A percentile compares a stretch with the other conserved stretches of the same genome.
Evolutionary conservation across 257 asterid genomes (phyloP).

Genomic region (Orobanche coerulescens): DNA sequence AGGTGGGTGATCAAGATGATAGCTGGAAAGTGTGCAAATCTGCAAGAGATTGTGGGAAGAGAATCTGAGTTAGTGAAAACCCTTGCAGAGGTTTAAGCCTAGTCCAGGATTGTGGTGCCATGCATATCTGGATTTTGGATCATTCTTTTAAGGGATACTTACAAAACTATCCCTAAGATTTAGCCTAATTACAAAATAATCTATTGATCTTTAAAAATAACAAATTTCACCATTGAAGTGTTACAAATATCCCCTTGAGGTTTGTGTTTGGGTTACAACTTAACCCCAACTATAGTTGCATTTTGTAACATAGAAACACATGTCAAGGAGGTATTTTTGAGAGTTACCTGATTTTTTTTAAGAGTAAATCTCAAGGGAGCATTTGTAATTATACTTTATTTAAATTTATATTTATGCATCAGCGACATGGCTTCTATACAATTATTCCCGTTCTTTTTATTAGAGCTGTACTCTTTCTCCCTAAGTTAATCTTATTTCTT

Average conservation of each 20-base stretch:
- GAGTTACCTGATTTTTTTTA: neutral
- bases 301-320: neutral
- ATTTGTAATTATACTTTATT: neutral
- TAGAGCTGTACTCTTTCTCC: neutral
- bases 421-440: slow-evolving; percentile 10
- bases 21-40: slow-evolving; percentile 50
- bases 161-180: neutral
- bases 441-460: neutral
- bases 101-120: slow-evolving; percentile 20
- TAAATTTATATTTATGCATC: slow-evolving; percentile 12
- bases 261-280: neutral
- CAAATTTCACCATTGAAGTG: neutral
- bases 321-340: neutral
- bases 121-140: slow-evolving; percentile 15
- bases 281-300: neutral
- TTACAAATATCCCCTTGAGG: neutral
- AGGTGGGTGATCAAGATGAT: slow-evolving; percentile 94
- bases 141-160: neutral
- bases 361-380: neutral
- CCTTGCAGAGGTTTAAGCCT: slow-evolving; percentile 66
- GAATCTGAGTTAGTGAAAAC: slow-evolving; percentile 72
- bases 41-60: slow-evolving; percentile 61
- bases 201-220: neutral
- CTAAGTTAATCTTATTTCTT: neutral
- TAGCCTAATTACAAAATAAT: neutral